Evolutionary conservation across 1,139 yeast species (phyloP), one percentile per base, ranked within the genome.

Genomic region (Sugiyamaella paludigena): DNA sequence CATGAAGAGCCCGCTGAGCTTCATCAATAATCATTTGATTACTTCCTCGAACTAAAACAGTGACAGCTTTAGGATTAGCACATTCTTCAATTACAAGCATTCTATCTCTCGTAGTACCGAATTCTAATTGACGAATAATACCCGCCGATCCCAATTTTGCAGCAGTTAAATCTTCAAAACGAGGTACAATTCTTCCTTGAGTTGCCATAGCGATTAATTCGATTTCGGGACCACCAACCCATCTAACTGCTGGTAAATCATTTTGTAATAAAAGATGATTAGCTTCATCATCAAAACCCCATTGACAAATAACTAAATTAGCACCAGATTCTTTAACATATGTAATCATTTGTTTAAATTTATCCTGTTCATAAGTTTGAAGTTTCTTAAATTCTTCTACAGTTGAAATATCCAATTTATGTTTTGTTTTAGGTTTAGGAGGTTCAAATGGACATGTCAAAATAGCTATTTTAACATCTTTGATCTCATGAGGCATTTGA

Each of bases 251-350:
- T 46, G 96, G 95, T 57, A 92, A 78, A 38, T 87, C 80, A 69
- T 91, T 88, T 61, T 94, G 87, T 60, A 91, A 75, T 55, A 92
- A 77, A 65, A 92, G 74, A 69, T 94, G 97, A 71, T 92, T 94
- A 39, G 98, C 98, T 73, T 94, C 98, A 69, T 94, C 99, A 67
- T 94, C 98, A 65, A 94, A 94, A 11, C 99, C 99, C 98, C 98
- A 92, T 74, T 92, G 99, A 73, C 98, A 92, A 36, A 95, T 94
- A 50, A 92, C 98, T 46, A 91, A 81, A 67, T 91, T 92, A 32
- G 99, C 98, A 32, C 98, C 98, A 0, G 96, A 78, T 19, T 78
- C 80, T 71, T 94, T 91, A 49, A 92, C 95, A 54, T 77, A 74
- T 54, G 84, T 79, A 55, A 92, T 89, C 98, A 94, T 92, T 67